Percentiles rank a stretch among this genome's conserved stretches.
These are phyloP conservation scores for Torrubiellomyces zombiae DNA, from an alignment of 2,329 filamentous ascomycete genomes.

Conservation along the genomic window DNA sequence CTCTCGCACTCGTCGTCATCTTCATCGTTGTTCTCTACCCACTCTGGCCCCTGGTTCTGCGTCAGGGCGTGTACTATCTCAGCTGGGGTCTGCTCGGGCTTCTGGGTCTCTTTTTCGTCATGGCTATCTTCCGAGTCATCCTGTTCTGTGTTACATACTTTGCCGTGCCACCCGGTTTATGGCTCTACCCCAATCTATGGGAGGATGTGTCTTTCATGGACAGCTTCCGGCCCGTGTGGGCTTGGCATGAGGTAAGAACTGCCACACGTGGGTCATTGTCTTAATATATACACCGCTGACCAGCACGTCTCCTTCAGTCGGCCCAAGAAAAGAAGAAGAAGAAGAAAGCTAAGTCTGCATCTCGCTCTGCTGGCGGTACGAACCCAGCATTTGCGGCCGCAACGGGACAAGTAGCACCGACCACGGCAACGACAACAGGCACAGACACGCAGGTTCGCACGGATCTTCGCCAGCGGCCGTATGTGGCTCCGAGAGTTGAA, in stretches of 20 bases:
- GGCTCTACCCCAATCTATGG: slow-evolving; percentile 95
- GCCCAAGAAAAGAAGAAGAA: slow-evolving; percentile 29
- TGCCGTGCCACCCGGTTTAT: slow-evolving; percentile 68
- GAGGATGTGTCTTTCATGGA: slow-evolving; percentile 98
- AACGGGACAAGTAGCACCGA: slow-evolving; percentile 34
- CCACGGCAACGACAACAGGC: slow-evolving; percentile 38
- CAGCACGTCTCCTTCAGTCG: slow-evolving; percentile 4
- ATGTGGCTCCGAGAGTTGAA: slow-evolving; percentile 35
- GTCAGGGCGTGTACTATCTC: slow-evolving; percentile 92
- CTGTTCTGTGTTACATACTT: slow-evolving; percentile 91
- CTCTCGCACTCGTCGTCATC: slow-evolving; percentile 64
- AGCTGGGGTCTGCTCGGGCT: slow-evolving; percentile 86
- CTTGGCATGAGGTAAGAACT: slow-evolving; percentile 93
- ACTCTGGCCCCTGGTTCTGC: slow-evolving; percentile 80
- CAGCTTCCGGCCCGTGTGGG: slow-evolving; percentile 90
- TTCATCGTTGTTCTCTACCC: slow-evolving; percentile 89
- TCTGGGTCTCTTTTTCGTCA: slow-evolving; percentile 85
- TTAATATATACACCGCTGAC: too few species aligned
- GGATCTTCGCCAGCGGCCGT: slow-evolving; percentile 23
- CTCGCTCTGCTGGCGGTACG: slow-evolving; percentile 13
- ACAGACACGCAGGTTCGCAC: slow-evolving; percentile 37
- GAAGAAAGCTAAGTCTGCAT: slow-evolving; percentile 31
- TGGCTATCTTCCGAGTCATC: slow-evolving; percentile 94
- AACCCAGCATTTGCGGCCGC: slow-evolving; percentile 31
- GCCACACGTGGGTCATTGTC: too few species aligned